Evolutionary conservation across 2,329 filamentous ascomycete genomes (phyloP).

Genomic region (Pseudonectria foliicola): DNA sequence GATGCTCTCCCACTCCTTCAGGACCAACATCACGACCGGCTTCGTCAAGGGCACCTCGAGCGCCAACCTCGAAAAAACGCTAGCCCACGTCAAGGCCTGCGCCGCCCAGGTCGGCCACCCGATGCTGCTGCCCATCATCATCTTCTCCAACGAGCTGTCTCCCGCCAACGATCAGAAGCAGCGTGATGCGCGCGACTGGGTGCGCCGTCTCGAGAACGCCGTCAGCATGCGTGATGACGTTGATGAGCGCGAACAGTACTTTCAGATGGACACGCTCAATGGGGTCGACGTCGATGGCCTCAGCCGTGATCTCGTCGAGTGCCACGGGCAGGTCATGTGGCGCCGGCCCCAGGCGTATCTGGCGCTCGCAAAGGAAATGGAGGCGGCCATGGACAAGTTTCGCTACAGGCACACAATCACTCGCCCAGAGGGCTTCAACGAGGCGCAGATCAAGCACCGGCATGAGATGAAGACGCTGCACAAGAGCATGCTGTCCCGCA

Average conservation of each 20-base stretch:
- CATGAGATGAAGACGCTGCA: slow-evolving; percentile 39
- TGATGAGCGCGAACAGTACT: slow-evolving; percentile 46
- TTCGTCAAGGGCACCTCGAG: slow-evolving; percentile 55
- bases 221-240: slow-evolving; percentile 56
- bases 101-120: slow-evolving; percentile 47
- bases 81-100: slow-evolving; percentile 45
- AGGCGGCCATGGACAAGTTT: slow-evolving; percentile 40
- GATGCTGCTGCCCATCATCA: slow-evolving; percentile 50
- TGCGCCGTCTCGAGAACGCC: slow-evolving; percentile 53
- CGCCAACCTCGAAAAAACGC: slow-evolving; percentile 43
- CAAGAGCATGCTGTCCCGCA: slow-evolving; percentile 42
- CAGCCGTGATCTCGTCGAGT: slow-evolving; percentile 57
- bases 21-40: slow-evolving; percentile 48
- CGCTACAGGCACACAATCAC: slow-evolving; percentile 18
- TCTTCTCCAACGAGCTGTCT: slow-evolving; percentile 52
- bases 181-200: slow-evolving; percentile 55
- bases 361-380: slow-evolving; percentile 44
- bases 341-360: slow-evolving; percentile 55
- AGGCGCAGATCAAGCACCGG: slow-evolving; percentile 21
- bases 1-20: slow-evolving; percentile 52
- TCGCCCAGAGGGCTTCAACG: slow-evolving; percentile 11
- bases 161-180: slow-evolving; percentile 52
- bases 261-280: slow-evolving; percentile 40
- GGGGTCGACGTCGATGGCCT: slow-evolving; percentile 56
- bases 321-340: slow-evolving; percentile 55